Evolutionary conservation across 2,329 filamentous ascomycete species (phyloP), one percentile per base, ranked within the genome.

Genomic region (Xylariaceae sp.): DNA sequence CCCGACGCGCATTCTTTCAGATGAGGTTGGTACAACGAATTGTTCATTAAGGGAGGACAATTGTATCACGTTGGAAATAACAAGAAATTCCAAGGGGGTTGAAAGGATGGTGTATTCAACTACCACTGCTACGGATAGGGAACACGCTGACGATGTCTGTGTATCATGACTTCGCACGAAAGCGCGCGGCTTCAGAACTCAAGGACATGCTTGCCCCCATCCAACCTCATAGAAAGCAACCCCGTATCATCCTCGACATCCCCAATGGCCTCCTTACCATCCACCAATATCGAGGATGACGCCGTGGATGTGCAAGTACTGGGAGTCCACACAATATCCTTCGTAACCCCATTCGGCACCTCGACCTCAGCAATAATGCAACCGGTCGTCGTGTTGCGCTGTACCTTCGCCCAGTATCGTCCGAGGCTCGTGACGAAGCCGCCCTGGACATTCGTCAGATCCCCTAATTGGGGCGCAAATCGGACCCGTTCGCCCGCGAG

Each of bases 371-470:
- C 53, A 34, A 51, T 23, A 9, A 48, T 49, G 18, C 57, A 59
- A 2, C 49, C 53, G 2, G 45, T 53, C 17, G 51, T 50, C 3
- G 2, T 13, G 11, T 56, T 47, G 17, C 51, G 17, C 7, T 13
- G 30, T 23, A 56, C n/a, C 13, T 47, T 15, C 8, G 59, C 59
- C 11, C 17, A 7, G 15, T 55, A 78, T 50, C 71, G 72, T 0
- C 77, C 76, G 17, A 76, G 58, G 9, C 65, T 67, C 0, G 75
- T 77, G 2, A 70, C 69, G 55, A 77, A 78, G 0, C 77, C 76
- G 1, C 71, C 76, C 62, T 77, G 72, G 1, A 71, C 74, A 60
- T 68, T 64, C 1, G 63, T 69, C 23, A 79, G 65, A 57, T 77
- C 73, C 0, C 74, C 75, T 50, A 74, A 71, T 60, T 76, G 74